A percentile compares a stretch with the other conserved stretches of the same genome.
Evolutionary conservation across 2,329 filamentous ascomycete genomes (phyloP).

Genomic region (Fusarium sp.): DNA sequence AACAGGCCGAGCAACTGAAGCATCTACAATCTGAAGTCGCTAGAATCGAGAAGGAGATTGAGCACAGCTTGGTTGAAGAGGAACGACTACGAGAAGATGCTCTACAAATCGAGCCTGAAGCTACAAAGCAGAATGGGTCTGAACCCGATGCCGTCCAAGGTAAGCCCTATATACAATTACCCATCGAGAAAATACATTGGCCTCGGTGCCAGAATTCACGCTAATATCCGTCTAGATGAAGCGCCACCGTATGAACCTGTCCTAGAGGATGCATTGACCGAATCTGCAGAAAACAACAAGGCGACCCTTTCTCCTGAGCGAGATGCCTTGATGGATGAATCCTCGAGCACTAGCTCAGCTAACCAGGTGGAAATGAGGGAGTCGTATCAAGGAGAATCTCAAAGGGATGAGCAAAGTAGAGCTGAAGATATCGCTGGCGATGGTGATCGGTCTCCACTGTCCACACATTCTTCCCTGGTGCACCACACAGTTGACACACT

Average conservation of each 20-base stretch:
- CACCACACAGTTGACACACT: slow-evolving; percentile 3
- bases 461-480: background rate
- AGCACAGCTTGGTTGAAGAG: slow-evolving; percentile 56
- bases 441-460: background rate
- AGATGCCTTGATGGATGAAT: slow-evolving; percentile 27
- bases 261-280: background rate
- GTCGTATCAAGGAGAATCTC: background rate
- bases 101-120: slow-evolving; percentile 30
- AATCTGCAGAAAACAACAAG: slow-evolving; percentile 6
- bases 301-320: background rate
- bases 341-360: slow-evolving; percentile 1
- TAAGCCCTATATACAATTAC: slow-evolving; percentile 23
- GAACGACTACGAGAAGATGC: slow-evolving; percentile 53
- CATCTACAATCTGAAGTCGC: slow-evolving; percentile 63
- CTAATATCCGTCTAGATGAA: slow-evolving; percentile 39
- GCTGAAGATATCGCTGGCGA: background rate
- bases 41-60: slow-evolving; percentile 65
- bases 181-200: slow-evolving; percentile 5
- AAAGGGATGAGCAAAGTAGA: background rate
- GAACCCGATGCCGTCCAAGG: slow-evolving; percentile 35
- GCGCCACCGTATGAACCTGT: slow-evolving; percentile 4
- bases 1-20: slow-evolving; percentile 63
- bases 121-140: slow-evolving; percentile 25
- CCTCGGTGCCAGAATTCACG: slow-evolving; percentile 4
- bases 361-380: background rate